Base-by-base conservation (phyloP, 2,329 filamentous ascomycete species). In the Byssoonygena ceratinophila region DNA sequence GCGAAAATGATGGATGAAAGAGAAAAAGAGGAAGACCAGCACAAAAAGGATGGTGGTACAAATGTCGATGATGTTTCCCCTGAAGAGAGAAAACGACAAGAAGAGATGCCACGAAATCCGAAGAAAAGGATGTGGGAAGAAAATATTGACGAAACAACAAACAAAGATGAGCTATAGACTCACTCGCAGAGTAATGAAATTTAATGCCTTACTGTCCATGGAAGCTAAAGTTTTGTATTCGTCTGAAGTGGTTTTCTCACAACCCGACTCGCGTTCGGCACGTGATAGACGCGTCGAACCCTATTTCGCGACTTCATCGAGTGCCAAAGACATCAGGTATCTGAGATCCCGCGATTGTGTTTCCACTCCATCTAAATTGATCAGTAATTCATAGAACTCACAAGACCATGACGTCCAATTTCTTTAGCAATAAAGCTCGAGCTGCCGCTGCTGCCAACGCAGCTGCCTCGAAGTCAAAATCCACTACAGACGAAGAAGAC, bases 351-450 rank as follows among this genome's bases (percentile, higher is more conserved):
- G n/a, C n/a, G n/a, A n/a, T n/a, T n/a, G n/a, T n/a, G n/a, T n/a
- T n/a, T n/a, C n/a, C n/a, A n/a, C n/a, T n/a, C n/a, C n/a, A n/a
- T n/a, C n/a, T n/a, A n/a, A n/a, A n/a, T n/a, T n/a, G n/a, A n/a
- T n/a, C n/a, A n/a, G n/a, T n/a, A n/a, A n/a, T n/a, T n/a, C n/a
- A n/a, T n/a, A n/a, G n/a, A 45, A 20, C 14, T 14, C 25, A 23
- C 14, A 27, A 7, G 11, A 11, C 12, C 14, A 71, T 72, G 69
- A 67, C 96, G 85, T 82, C 88, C 46, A 90, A 81, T 66, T 98
- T 98, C 71, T 98, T 98, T 72, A 91, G 94, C 68, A 78, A 96
- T 63, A 95, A 94, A 71, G 91, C 91, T 51, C 83, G 91, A 43
- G 78, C 81, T 57, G 76, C 76, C 37, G 78, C 74, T 32, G 88